phyloP scores from a whole-genome alignment of 2,329 filamentous ascomycete species.

The Capronia coronata region DNA sequence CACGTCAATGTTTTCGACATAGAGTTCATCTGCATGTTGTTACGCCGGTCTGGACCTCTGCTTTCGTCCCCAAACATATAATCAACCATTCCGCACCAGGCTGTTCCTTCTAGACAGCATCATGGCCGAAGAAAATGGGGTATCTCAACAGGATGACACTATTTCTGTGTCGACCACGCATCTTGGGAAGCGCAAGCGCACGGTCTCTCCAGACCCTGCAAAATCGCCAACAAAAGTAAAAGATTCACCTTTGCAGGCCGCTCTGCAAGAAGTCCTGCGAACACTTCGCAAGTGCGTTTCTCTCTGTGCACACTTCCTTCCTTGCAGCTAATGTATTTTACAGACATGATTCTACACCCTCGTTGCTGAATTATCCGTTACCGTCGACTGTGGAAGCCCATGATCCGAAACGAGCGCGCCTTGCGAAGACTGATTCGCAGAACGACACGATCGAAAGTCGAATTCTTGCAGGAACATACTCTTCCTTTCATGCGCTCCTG shows the following conservation, averaged over 20 bases:
- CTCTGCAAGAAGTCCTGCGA: slow-evolving; percentile 15
- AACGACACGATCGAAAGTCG: slow-evolving; percentile 36
- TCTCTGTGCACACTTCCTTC: neutral
- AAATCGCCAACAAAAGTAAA: slow-evolving; percentile 7
- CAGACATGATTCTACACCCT: slow-evolving; percentile 42
- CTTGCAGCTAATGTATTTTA: slow-evolving; percentile 24
- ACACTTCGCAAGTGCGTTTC: slow-evolving; percentile 17
- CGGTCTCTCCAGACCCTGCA: slow-evolving; percentile 20
- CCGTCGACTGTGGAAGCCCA: slow-evolving; percentile 35
- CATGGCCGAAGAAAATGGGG: slow-evolving; percentile 22
- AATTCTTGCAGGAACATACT: slow-evolving; percentile 36
- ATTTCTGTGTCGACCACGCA: slow-evolving; percentile 13
- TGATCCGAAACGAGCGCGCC: slow-evolving; percentile 40
- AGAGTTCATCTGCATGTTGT: slow-evolving; percentile 1
- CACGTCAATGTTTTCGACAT: neutral
- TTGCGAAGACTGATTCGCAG: slow-evolving; percentile 34
- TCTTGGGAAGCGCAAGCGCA: slow-evolving; percentile 27
- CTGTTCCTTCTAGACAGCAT: neutral
- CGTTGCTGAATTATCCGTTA: slow-evolving; percentile 38
- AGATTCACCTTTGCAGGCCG: slow-evolving; percentile 9
- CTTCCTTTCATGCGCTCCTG: slow-evolving; percentile 38
- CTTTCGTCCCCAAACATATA: neutral
- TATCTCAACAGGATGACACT: slow-evolving; percentile 13
- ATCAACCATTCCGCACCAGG: neutral
- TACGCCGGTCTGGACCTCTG: neutral